Conservation (phyloP, 1,284 basidiomycete genomes). For the Salmacisia buchloeana region DNA sequence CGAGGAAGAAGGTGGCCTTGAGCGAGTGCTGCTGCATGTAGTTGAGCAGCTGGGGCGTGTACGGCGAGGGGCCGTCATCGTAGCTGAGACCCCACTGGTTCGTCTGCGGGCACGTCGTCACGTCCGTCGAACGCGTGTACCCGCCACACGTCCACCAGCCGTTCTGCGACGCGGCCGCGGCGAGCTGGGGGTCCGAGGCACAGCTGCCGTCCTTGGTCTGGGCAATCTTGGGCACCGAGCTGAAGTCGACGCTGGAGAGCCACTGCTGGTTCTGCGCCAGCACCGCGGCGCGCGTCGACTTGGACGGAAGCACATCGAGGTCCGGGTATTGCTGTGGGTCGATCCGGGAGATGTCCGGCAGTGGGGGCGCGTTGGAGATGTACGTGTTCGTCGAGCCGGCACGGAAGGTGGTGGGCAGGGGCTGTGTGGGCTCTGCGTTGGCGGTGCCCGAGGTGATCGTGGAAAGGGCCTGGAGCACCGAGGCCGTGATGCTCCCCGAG, state of each 20-base stretch:
- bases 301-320: conserved; percentile 64
- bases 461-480: conserved; percentile 24
- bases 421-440: conserved; percentile 24
- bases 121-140: conserved; percentile 66
- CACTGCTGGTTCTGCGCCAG: conserved; percentile 64
- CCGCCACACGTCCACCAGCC: conserved; percentile 81
- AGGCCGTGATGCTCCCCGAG: conserved; percentile 34
- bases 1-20: conserved; percentile 81
- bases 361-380: conserved; percentile 35
- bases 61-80: conserved; percentile 76
- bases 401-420: conserved; percentile 30
- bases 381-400: conserved; percentile 36
- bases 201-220: conserved; percentile 62
- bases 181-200: conserved; percentile 61
- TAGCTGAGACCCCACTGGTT: conserved; percentile 65
- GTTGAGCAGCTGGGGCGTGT: conserved; percentile 65
- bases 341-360: conserved; percentile 15
- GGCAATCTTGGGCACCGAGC: conserved; percentile 64
- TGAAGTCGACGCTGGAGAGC: conserved; percentile 63
- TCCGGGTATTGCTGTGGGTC: conserved; percentile 60
- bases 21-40: conserved; percentile 66
- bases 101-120: conserved; percentile 71
- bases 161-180: conserved; percentile 56
- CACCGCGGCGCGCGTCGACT: conserved; percentile 55
- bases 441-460: conserved; percentile 30